A percentile compares a stretch with the other conserved stretches of the same genome.
Evolutionary conservation across 441 rosid genomes (phyloP).

Genomic region (Populus hybrid): DNA sequence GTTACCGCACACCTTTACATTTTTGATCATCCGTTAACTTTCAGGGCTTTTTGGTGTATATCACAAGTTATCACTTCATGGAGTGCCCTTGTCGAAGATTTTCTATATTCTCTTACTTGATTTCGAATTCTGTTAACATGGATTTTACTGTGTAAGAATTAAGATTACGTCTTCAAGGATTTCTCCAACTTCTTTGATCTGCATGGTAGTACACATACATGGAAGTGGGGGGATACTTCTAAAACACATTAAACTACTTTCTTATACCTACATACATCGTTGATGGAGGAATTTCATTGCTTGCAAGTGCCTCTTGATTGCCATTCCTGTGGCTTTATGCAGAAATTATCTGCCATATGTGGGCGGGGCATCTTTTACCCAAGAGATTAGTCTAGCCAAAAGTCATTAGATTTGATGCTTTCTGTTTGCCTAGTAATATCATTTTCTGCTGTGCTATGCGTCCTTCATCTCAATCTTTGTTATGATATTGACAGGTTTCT

Average conservation of each 20-base stretch:
- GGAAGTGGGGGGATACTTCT: background rate
- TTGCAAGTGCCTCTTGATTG: background rate
- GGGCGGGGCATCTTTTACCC: background rate
- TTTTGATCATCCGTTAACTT: background rate
- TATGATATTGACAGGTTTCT: slow-evolving; percentile 32
- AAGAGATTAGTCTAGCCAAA: background rate
- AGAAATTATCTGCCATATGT: background rate
- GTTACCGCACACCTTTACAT: background rate
- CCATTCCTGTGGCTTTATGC: background rate
- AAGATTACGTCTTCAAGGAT: background rate
- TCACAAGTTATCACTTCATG: background rate
- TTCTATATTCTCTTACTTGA: background rate
- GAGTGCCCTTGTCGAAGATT: background rate
- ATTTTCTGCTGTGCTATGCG: background rate
- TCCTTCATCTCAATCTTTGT: background rate
- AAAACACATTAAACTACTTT: background rate
- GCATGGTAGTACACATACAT: background rate
- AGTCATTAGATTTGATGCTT: background rate
- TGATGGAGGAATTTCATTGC: background rate
- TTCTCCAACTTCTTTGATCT: background rate
- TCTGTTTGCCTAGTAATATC: background rate
- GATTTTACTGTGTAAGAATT: background rate
- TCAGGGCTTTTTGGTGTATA: background rate
- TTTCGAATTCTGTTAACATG: background rate
- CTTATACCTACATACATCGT: background rate